phyloP scores from a whole-genome alignment of 176 grass and related monocot genomes.

The Saccharum spontaneum region DNA sequence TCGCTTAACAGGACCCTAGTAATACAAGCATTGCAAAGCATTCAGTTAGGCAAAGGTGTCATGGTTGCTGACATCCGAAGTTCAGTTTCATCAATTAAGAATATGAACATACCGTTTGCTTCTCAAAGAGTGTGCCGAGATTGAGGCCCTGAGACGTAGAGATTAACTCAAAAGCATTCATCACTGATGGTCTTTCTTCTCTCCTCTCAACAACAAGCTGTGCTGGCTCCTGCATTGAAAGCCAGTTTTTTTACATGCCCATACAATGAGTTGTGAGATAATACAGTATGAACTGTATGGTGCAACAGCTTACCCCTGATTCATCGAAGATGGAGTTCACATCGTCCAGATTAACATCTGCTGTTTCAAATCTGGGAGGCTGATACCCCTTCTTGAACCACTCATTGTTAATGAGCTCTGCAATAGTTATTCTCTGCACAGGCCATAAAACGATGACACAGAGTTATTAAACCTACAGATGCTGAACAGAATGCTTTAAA shows the following conservation, averaged over 20 bases:
- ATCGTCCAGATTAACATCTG: slow-evolving; percentile 78
- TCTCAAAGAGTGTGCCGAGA: slow-evolving; percentile 91
- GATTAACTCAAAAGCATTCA: slow-evolving; percentile 99
- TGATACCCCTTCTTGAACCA: slow-evolving; percentile 99
- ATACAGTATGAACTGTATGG: not conserved
- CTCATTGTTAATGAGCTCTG: slow-evolving; percentile 75
- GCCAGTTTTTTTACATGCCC: slow-evolving; percentile 35
- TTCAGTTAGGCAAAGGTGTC: not conserved
- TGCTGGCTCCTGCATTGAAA: slow-evolving; percentile 47
- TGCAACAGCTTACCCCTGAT: slow-evolving; percentile 48
- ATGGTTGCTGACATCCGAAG: not conserved
- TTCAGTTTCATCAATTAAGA: not conserved
- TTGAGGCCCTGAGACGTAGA: slow-evolving; percentile 97
- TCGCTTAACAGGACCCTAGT: slow-evolving; percentile 67
- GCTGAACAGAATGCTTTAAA: not conserved
- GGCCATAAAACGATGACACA: not conserved
- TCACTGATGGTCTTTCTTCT: slow-evolving; percentile 65
- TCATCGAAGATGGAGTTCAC: slow-evolving; percentile 81
- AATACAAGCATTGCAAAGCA: not conserved
- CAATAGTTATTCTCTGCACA: slow-evolving; percentile 84
- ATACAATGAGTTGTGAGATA: not conserved
- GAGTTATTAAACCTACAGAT: slow-evolving; percentile 5
- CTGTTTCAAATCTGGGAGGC: slow-evolving; percentile 69
- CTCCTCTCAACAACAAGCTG: slow-evolving; percentile 91
- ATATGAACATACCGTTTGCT: slow-evolving; percentile 60